phyloP scores from a whole-genome alignment of 1,284 basidiomycete genomes.

The Vanrija pseudolonga region DNA sequence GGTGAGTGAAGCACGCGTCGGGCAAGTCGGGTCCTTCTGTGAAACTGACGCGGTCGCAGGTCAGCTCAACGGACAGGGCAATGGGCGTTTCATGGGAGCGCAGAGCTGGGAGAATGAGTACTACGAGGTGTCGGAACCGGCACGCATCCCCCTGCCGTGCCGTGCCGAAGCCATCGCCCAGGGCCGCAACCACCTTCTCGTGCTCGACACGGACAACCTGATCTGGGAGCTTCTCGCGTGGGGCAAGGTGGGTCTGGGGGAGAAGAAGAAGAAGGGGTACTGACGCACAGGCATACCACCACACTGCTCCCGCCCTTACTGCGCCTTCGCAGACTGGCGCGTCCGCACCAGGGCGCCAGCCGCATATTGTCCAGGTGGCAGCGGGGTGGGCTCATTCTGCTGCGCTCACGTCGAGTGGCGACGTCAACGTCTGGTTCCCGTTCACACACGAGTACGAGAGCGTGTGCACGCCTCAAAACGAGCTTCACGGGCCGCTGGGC shows the following conservation, averaged over 20 bases:
- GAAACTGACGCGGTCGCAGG: background rate
- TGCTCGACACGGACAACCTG: constrained; percentile 44
- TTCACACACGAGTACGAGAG: constrained; percentile 39
- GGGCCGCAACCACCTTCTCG: constrained; percentile 36
- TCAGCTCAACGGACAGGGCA: constrained; percentile 53
- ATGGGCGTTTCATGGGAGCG: constrained; percentile 52
- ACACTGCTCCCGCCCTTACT: constrained; percentile 32
- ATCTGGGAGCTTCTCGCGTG: constrained; percentile 43
- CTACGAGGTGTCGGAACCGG: constrained; percentile 28
- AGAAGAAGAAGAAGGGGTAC: background rate
- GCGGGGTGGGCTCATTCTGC: constrained; percentile 72
- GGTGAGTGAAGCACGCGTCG: constrained; percentile 54
- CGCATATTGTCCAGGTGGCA: constrained; percentile 59
- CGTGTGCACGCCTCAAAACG: constrained; percentile 31
- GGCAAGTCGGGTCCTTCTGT: no score
- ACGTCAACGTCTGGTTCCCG: constrained; percentile 74
- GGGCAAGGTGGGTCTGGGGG: constrained; percentile 34
- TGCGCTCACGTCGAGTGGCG: constrained; percentile 64
- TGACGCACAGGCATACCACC: constrained; percentile 33
- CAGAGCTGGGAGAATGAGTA: constrained; percentile 26
- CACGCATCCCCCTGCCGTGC: constrained; percentile 37
- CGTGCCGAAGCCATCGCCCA: constrained; percentile 28
- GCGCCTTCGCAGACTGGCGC: constrained; percentile 28
- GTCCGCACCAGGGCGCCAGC: constrained; percentile 9
- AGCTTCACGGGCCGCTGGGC: constrained; percentile 43